phyloP scores from a whole-genome alignment of 1,284 basidiomycete species.

The Fomitopsis betulina region DNA sequence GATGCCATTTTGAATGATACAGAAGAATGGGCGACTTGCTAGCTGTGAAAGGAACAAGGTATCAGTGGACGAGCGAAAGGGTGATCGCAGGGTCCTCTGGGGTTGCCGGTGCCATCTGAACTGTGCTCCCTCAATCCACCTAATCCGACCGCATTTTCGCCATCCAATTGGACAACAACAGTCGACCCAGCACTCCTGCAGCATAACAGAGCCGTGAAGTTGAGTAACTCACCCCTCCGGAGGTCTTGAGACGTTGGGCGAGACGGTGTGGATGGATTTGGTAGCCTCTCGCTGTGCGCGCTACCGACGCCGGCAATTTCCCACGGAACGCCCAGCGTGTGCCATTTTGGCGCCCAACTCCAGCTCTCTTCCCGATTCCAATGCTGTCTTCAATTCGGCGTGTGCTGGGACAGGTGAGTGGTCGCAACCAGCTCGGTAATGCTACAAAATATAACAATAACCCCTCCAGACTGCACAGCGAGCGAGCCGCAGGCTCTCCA shows the following conservation, averaged over 20 bases:
- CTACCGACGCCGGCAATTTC: constrained; percentile 6
- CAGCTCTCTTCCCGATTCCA: constrained; percentile 7
- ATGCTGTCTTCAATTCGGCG: constrained; percentile 27
- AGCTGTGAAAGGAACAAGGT: not conserved
- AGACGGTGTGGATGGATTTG: constrained; percentile 19
- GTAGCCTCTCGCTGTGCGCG: constrained; percentile 2
- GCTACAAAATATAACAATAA: not conserved
- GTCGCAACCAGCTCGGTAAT: not conserved
- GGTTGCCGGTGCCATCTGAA: constrained; percentile 32
- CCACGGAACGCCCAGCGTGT: constrained; percentile 4
- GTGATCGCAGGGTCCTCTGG: not conserved
- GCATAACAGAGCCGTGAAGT: not conserved
- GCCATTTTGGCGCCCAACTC: constrained; percentile 7
- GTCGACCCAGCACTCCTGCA: not conserved
- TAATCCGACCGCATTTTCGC: constrained; percentile 15
- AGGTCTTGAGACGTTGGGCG: constrained; percentile 30
- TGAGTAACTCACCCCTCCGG: constrained; percentile 37
- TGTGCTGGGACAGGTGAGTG: constrained; percentile 22
- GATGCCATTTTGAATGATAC: constrained; percentile 57
- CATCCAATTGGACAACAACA: not conserved
- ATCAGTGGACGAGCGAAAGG: not conserved
- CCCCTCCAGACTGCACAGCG: constrained; percentile 4
- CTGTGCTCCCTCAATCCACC: constrained; percentile 35
- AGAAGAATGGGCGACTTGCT: constrained; percentile 22
- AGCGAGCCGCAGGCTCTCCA: constrained; percentile 14